Base-by-base conservation (phyloP, 441 rosid species). In the Viola pubescens region DNA sequence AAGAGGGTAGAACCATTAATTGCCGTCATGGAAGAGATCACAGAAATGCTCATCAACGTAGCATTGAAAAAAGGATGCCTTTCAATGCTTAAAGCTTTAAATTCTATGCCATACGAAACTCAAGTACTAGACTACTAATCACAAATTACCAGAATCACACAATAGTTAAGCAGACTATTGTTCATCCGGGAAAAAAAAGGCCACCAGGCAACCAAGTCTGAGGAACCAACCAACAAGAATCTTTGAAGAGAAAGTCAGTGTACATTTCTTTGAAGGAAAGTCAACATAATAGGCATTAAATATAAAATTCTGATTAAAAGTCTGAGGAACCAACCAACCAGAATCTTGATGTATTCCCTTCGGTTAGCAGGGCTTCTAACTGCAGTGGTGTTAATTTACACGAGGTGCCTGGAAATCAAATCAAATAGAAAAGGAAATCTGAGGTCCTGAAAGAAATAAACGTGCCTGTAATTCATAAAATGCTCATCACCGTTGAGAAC, bases 311-410 rank as follows among this genome's bases (percentile, higher is more conserved):
- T 40, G 61, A 66, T 58, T 40, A 57, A 37, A 58, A 66, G 67
- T 66, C 3, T 53, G 16, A 37, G 55, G 26, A 65, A 86, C 91
- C 47, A 73, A 91, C 96, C 96, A 91, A 79, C 96, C 98, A 91
- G 65, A 77, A 88, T 52, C 79, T 88, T 58, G 96, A 82, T 48
- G 85, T 80, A 70, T 68, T 75, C 68, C 92, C 91, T 58, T 86
- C 95, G 2, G 83, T 83, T 19, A 91, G 70, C 77, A 82, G 69
- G 49, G 86, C 77, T 75, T 91, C 96, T 74, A 88, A 75, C 71
- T 91, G 96, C 66, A 86, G 70, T 1, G 98, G 98, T 40, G 98
- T 91, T 55, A 86, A 67, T 80, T 80, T 91, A 72, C 50, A 76
- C 6, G 87, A 67, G 50, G 73, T 57, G 64, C 96, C 98, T 91